These are phyloP conservation scores for Candida anutae DNA, from an alignment of 1,139 yeast species.

Conservation along the genomic window DNA sequence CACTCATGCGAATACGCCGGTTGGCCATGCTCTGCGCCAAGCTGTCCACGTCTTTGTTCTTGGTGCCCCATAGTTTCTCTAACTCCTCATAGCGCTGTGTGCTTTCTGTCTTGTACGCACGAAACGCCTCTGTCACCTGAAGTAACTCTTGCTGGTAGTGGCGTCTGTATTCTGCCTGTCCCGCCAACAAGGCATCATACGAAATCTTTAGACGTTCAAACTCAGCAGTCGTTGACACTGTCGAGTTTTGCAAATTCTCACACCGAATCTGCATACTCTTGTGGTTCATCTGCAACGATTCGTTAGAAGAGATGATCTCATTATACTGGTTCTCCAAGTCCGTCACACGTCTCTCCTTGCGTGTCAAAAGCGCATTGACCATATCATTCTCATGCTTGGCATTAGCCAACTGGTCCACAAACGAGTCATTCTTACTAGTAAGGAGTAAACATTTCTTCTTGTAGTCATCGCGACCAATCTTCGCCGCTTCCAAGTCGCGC, in stretches of 20 bases:
- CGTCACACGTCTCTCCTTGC: conserved; percentile 56
- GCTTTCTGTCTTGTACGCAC: conserved; percentile 29
- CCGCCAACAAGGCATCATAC: conserved; percentile 51
- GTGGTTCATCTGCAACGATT: conserved; percentile 37
- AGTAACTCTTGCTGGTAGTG: conserved; percentile 36
- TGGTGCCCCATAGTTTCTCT: conserved; percentile 19
- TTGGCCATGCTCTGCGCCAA: conserved; percentile 35
- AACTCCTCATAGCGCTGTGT: conserved; percentile 22
- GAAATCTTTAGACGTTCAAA: conserved; percentile 51
- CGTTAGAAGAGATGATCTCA: conserved; percentile 37
- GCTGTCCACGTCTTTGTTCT: conserved; percentile 40
- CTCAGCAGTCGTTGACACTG: conserved; percentile 42
- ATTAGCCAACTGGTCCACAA: conserved; percentile 61
- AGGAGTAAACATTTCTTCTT: conserved; percentile 42
- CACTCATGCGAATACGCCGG: conserved; percentile 36
- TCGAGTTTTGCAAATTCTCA: conserved; percentile 41
- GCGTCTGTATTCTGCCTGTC: conserved; percentile 50
- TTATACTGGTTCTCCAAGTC: conserved; percentile 54
- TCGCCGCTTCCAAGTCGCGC: conserved; percentile 40
- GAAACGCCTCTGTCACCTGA: conserved; percentile 24
- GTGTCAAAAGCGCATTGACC: conserved; percentile 50
- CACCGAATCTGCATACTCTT: conserved; percentile 44
- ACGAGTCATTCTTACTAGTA: conserved; percentile 46
- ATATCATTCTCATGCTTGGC: conserved; percentile 67
- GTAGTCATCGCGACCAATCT: conserved; percentile 29